Percentiles rank a stretch among this genome's conserved stretches.
Evolutionary conservation across 768 basidiomycete genomes (phyloP).

Genomic region (Megacollybia marginata): DNA sequence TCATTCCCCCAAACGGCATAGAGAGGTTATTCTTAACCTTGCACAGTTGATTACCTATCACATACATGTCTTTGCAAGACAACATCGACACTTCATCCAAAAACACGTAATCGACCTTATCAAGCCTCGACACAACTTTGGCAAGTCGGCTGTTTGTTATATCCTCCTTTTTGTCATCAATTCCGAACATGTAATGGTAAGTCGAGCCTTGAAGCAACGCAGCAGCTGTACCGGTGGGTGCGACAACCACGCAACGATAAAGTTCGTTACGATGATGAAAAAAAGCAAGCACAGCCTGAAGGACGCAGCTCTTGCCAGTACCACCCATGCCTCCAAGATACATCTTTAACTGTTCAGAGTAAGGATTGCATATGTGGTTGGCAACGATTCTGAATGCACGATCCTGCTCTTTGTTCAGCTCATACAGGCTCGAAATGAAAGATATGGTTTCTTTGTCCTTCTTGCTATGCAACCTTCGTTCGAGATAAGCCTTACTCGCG

Average conservation of each 20-base stretch:
- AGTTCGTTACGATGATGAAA: conserved; percentile 14
- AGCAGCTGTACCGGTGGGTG: conserved; percentile 26
- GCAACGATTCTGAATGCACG: conserved; percentile 22
- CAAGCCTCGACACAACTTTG: too few relatives aligned
- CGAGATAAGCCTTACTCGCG: conserved; percentile 5
- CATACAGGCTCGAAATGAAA: conserved; percentile 4
- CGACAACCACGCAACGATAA: conserved; percentile 17
- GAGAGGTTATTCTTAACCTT: too few relatives aligned
- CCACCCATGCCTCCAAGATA: conserved; percentile 26
- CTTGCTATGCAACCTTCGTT: background rate
- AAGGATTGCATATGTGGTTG: conserved; percentile 7
- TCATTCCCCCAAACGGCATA: too few relatives aligned
- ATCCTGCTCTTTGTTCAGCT: conserved; percentile 24
- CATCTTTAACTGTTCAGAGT: conserved; percentile 16
- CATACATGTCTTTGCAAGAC: too few relatives aligned
- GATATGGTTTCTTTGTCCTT: background rate
- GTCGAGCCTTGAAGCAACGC: conserved; percentile 25
- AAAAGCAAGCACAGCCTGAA: conserved; percentile 15
- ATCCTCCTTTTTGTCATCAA: conserved; percentile 7
- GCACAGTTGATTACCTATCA: too few relatives aligned
- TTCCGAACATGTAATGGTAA: conserved; percentile 25
- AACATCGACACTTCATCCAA: too few relatives aligned
- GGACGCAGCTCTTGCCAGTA: conserved; percentile 22
- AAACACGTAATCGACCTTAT: too few relatives aligned
- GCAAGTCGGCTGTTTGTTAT: too few relatives aligned